A percentile compares a stretch with the other conserved stretches of the same genome.
phyloP scores from a whole-genome alignment of 2,329 filamentous ascomycete genomes.

The Cadophora malorum region DNA sequence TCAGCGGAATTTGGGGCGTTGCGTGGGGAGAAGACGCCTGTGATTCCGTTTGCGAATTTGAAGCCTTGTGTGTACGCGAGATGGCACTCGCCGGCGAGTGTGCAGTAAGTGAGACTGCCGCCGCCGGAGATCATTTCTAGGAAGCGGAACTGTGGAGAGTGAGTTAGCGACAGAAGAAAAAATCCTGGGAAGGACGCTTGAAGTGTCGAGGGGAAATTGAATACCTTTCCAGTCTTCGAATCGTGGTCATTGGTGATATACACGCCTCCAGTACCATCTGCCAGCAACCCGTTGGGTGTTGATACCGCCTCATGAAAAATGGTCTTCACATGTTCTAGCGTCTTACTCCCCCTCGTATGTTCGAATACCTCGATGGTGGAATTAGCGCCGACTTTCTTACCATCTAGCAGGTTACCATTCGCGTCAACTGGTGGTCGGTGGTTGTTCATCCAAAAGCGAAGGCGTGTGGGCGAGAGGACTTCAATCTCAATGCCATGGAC shows the following conservation, averaged over 20 bases:
- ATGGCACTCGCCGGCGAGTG: constrained; percentile 28
- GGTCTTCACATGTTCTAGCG: constrained; percentile 43
- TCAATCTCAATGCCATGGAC: constrained; percentile 44
- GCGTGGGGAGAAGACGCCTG: not conserved
- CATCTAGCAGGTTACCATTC: constrained; percentile 40
- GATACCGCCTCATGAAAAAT: constrained; percentile 39
- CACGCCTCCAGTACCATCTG: constrained; percentile 42
- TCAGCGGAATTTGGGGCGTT: constrained; percentile 14
- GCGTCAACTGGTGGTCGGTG: constrained; percentile 40
- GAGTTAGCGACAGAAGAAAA: not conserved
- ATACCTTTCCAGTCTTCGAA: constrained; percentile 32
- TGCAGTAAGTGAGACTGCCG: constrained; percentile 39
- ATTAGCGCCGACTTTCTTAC: constrained; percentile 42
- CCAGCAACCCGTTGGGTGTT: constrained; percentile 44
- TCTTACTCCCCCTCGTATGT: constrained; percentile 31
- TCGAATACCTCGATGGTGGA: constrained; percentile 47
- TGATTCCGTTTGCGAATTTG: constrained; percentile 45
- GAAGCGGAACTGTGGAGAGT: constrained; percentile 24
- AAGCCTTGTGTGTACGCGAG: constrained; percentile 37
- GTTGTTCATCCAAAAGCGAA: constrained; percentile 46
- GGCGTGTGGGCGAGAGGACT: constrained; percentile 26
- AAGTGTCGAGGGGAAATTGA: not conserved
- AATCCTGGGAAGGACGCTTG: not conserved
- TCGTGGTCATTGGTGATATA: constrained; percentile 46
- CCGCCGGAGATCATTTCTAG: constrained; percentile 38